Evolutionary conservation across 495 filamentous ascomycete genomes (phyloP), one percentile per base, ranked within the genome.

Genomic region (Xylaria nigripes): DNA sequence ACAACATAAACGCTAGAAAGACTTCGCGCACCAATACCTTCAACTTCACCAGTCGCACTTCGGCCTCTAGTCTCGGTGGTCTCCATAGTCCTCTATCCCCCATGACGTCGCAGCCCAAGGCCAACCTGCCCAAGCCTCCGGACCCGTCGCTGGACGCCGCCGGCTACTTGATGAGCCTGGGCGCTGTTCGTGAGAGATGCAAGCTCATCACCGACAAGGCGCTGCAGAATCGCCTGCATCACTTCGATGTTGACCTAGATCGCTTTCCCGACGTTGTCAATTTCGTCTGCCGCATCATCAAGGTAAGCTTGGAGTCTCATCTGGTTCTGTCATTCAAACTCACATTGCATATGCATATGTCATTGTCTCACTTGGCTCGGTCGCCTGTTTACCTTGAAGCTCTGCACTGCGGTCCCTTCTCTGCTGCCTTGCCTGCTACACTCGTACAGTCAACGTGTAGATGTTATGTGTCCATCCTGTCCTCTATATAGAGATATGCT

Each of bases 201-300:
- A 78, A 71, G 55, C 67, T 90, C 50, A 77, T 97, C 32, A 76
- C 86, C 48, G 76, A 85, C 51, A 89, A 86, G 69, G 93, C 93
- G 2, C 81, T 86, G 67, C 72, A 72, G 48, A 89, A 96, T 58
- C 73, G 86, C 54, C 77, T 98, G 50, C 80, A 79, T 54, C 93
- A 97, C 71, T 98, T 98, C 66, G 84, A 86, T 51, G 92, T 97
- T 10, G 91, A 98, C 64, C 81, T 91, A 78, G 69, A 69, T 70
- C 95, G 94, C 68, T 95, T 96, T 64, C 68, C 77, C 29, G 89
- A 91, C 53, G 92, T 92, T 1, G 90, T 90, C 3, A 82, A 78
- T n/a, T 98, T 95, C 66, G 86, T 98, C 8, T 86, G 94, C 24
- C 87, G 89, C 16, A 95, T 98, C 54, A 96, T 98, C 74, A 97